phyloP scores from a whole-genome alignment of 1,139 yeast species.

The Yamadazyma taylorii region DNA sequence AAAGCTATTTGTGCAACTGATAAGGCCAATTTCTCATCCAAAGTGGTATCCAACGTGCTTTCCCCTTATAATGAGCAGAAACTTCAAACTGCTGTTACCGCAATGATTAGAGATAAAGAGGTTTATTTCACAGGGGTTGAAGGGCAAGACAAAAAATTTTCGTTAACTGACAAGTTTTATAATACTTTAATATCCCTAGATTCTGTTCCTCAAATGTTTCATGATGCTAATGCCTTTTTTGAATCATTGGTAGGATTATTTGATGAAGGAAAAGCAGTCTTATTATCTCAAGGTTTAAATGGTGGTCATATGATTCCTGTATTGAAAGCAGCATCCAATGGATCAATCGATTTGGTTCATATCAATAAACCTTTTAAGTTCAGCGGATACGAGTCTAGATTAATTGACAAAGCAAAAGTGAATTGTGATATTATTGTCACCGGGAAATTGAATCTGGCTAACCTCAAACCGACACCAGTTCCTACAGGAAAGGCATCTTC shows the following conservation, averaged over 20 bases:
- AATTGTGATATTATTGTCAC: constrained; percentile 60
- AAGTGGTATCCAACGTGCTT: constrained; percentile 44
- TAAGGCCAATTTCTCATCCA: constrained; percentile 45
- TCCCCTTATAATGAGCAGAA: constrained; percentile 38
- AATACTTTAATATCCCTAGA: constrained; percentile 40
- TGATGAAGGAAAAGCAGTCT: constrained; percentile 48
- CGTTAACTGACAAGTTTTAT: constrained; percentile 57
- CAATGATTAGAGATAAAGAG: constrained; percentile 54
- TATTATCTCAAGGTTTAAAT: constrained; percentile 58
- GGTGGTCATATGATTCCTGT: constrained; percentile 59
- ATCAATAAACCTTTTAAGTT: constrained; percentile 53
- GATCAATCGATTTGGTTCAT: constrained; percentile 43
- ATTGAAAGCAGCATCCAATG: constrained; percentile 43
- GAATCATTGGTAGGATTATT: constrained; percentile 37
- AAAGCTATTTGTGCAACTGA: constrained; percentile 66
- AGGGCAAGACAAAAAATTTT: constrained; percentile 48
- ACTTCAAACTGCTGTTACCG: constrained; percentile 51
- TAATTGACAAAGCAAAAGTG: constrained; percentile 57
- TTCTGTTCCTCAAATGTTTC: constrained; percentile 39
- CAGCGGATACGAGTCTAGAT: constrained; percentile 61
- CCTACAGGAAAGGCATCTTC: constrained; percentile 66
- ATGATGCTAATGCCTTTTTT: constrained; percentile 46
- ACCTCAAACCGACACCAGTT: constrained; percentile 28
- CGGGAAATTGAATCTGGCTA: constrained; percentile 8
- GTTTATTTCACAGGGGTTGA: constrained; percentile 50